phyloP scores from a whole-genome alignment of 495 filamentous ascomycete genomes.

The Xylaria palmicola region DNA sequence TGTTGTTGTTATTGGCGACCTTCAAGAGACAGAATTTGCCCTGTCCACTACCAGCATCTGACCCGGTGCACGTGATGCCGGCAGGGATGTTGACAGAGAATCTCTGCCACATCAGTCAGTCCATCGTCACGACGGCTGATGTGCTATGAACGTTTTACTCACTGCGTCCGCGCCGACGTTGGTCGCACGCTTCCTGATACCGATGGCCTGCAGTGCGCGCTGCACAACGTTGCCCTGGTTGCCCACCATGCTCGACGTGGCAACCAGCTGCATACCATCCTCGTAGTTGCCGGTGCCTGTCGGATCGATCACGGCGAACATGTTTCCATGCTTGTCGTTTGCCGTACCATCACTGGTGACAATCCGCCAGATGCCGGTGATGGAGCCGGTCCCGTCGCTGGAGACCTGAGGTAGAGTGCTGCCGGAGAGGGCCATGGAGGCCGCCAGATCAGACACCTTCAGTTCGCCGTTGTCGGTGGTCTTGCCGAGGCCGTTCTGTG shows the following conservation, averaged over 20 bases:
- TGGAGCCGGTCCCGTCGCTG: slow-evolving; percentile 6
- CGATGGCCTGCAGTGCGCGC: slow-evolving; percentile 9
- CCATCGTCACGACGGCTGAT: neutral
- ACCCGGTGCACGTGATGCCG: slow-evolving; percentile 6
- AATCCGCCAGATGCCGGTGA: slow-evolving; percentile 11
- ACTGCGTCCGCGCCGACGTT: slow-evolving; percentile 15
- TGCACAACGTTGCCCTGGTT: slow-evolving; percentile 9
- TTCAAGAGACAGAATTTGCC: slow-evolving; percentile 14
- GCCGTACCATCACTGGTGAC: slow-evolving; percentile 6
- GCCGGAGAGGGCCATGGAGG: slow-evolving; percentile 6
- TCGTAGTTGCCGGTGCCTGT: slow-evolving; percentile 10
- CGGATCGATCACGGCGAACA: slow-evolving; percentile 10
- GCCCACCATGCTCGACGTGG: slow-evolving; percentile 8
- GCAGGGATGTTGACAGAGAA: slow-evolving; percentile 10
- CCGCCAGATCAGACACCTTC: neutral
- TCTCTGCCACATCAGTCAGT: neutral
- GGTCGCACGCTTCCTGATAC: slow-evolving; percentile 7
- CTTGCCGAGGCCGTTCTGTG: slow-evolving; percentile 10
- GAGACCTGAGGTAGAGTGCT: slow-evolving; percentile 12
- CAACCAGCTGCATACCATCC: slow-evolving; percentile 3
- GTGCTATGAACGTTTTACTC: neutral
- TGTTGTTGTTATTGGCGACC: slow-evolving; percentile 11
- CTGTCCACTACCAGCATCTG: slow-evolving; percentile 3
- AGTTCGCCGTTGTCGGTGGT: slow-evolving; percentile 10
- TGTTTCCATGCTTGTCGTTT: slow-evolving; percentile 11